These are phyloP conservation scores for Vanrija pseudolonga DNA, from an alignment of 1,284 basidiomycete genomes.

Conservation along the genomic window DNA sequence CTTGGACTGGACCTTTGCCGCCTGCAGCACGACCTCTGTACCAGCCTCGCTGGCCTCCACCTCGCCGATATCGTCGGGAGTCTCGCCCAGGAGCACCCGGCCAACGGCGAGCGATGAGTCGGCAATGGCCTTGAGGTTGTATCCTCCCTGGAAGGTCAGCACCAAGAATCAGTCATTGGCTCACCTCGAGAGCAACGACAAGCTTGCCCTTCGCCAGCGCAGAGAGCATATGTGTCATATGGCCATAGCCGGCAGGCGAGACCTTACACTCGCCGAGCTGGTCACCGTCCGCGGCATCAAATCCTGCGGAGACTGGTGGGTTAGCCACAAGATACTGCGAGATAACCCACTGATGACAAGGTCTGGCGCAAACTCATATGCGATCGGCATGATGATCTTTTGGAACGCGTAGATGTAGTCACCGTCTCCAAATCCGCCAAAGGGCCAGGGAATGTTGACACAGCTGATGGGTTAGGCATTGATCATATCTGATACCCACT, in stretches of 20 bases:
- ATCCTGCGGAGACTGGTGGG: constrained; percentile 84
- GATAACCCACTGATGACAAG: constrained; percentile 86
- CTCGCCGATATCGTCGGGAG: constrained; percentile 67
- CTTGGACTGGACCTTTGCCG: constrained; percentile 77
- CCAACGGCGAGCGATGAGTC: constrained; percentile 82
- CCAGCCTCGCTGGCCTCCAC: constrained; percentile 70
- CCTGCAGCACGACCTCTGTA: constrained; percentile 81
- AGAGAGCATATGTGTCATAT: constrained; percentile 96
- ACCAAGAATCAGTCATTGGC: constrained; percentile 5
- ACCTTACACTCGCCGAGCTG: constrained; percentile 86
- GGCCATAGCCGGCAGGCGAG: constrained; percentile 89
- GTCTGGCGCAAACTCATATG: constrained; percentile 91
- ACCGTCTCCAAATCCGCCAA: constrained; percentile 81
- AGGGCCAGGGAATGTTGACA: constrained; percentile 97
- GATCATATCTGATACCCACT: constrained; percentile 55
- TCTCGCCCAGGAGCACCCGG: constrained; percentile 76
- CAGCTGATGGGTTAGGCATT: constrained; percentile 52
- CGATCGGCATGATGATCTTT: constrained; percentile 93
- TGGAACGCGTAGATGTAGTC: constrained; percentile 98
- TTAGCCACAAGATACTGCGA: background rate
- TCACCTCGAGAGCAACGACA: constrained; percentile 89
- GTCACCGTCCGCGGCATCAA: constrained; percentile 93
- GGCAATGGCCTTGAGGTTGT: constrained; percentile 86
- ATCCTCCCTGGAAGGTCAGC: constrained; percentile 69
- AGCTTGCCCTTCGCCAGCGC: constrained; percentile 84